Percentiles rank a stretch among this genome's conserved stretches.
phyloP scores from a whole-genome alignment of 2,329 filamentous ascomycete species.

The Fusarium siculi region DNA sequence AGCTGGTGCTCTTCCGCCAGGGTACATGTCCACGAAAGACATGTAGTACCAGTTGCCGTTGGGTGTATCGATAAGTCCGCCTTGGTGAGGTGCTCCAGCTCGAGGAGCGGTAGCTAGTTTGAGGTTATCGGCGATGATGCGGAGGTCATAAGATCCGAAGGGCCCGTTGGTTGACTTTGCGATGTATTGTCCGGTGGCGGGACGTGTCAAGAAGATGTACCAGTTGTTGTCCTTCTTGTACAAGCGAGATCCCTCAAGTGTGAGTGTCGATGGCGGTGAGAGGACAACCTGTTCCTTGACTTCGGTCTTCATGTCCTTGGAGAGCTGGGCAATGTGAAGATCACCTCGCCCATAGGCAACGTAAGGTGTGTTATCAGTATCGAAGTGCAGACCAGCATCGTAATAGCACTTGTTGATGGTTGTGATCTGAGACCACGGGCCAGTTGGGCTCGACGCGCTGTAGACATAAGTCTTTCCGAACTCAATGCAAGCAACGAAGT shows the following conservation, averaged over 20 bases:
- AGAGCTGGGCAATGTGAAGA: slow-evolving; percentile 62
- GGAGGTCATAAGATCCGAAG: slow-evolving; percentile 62
- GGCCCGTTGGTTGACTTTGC: slow-evolving; percentile 55
- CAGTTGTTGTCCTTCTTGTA: slow-evolving; percentile 66
- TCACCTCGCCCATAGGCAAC: slow-evolving; percentile 61
- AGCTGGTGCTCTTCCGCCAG: slow-evolving; percentile 65
- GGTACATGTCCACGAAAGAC: slow-evolving; percentile 64
- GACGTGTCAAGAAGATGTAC: slow-evolving; percentile 62
- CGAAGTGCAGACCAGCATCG: slow-evolving; percentile 64
- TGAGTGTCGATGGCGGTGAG: not conserved
- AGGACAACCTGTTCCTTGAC: slow-evolving; percentile 16
- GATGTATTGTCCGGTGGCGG: slow-evolving; percentile 58
- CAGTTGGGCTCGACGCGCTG: slow-evolving; percentile 54
- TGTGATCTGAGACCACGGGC: slow-evolving; percentile 54
- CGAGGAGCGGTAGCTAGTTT: slow-evolving; percentile 53
- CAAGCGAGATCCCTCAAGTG: slow-evolving; percentile 62
- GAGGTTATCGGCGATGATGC: slow-evolving; percentile 51
- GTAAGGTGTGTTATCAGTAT: slow-evolving; percentile 67
- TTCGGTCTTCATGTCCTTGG: slow-evolving; percentile 47
- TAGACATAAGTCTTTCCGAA: slow-evolving; percentile 61
- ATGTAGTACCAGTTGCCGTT: slow-evolving; percentile 67
- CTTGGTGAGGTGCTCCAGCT: slow-evolving; percentile 63
- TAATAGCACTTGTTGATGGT: slow-evolving; percentile 66
- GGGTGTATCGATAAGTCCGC: slow-evolving; percentile 63
- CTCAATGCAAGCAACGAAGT: slow-evolving; percentile 54